Conservation (phyloP, 441 rosid species). For the Kokia cookei region DNA sequence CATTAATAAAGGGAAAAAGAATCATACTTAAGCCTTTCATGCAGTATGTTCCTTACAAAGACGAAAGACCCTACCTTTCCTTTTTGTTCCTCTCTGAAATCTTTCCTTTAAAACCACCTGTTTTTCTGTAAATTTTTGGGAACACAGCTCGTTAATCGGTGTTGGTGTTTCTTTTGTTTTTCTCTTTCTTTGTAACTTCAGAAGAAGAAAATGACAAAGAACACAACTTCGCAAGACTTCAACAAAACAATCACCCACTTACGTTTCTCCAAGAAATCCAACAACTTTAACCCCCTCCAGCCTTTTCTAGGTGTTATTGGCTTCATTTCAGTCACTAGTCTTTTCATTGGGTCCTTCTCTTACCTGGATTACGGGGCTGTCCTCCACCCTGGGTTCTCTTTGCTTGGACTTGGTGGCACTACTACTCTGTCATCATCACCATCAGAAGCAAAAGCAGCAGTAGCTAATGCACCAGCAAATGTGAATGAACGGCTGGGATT, state of each 20-base stretch:
- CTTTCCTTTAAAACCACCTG: background rate
- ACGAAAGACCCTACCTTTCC: background rate
- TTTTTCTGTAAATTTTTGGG: background rate
- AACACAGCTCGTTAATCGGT: background rate
- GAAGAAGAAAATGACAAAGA: slow-evolving; percentile 19
- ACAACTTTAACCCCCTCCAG: slow-evolving; percentile 40
- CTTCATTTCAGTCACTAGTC: slow-evolving; percentile 31
- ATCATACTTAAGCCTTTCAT: slow-evolving; percentile 3
- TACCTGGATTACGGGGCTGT: slow-evolving; percentile 39
- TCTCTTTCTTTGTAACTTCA: background rate
- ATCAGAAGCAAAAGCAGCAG: background rate
- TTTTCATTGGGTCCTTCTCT: slow-evolving; percentile 37
- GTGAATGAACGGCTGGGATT: slow-evolving; percentile 30
- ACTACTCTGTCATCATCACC: background rate
- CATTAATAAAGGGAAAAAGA: background rate
- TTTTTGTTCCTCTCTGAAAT: background rate
- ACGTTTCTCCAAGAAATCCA: slow-evolving; percentile 33
- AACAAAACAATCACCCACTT: slow-evolving; percentile 26
- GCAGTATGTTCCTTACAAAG: background rate
- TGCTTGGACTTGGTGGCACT: slow-evolving; percentile 20
- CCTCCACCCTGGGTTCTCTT: slow-evolving; percentile 7
- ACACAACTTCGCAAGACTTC: background rate
- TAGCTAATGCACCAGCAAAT: background rate
- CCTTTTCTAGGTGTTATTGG: slow-evolving; percentile 39
- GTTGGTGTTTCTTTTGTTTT: background rate